A percentile compares a stretch with the other conserved stretches of the same genome.
These are phyloP conservation scores for Vaccinium corymbosum DNA, from an alignment of 148 eudicot genomes.

Conservation along the genomic window DNA sequence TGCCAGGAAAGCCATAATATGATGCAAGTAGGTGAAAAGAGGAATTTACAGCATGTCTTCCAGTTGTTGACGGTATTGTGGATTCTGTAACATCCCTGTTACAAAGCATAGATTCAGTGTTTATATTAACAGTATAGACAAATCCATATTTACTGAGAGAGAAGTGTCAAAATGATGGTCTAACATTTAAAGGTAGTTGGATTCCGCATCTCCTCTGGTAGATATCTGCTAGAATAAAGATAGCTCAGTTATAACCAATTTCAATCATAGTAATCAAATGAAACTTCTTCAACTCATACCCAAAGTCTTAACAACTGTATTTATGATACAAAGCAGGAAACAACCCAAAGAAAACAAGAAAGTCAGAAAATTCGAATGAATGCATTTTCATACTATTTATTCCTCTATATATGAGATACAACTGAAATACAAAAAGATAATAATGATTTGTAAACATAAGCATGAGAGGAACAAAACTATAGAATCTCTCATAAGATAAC, in stretches of 20 bases:
- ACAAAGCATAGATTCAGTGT: conserved; percentile 7
- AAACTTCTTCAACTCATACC: background rate
- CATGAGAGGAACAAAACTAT: background rate
- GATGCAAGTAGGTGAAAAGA: conserved; percentile 8
- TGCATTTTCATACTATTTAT: background rate
- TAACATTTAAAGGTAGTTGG: conserved; percentile 91
- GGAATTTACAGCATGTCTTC: conserved; percentile 87
- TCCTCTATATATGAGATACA: background rate
- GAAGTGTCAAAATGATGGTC: conserved; percentile 28
- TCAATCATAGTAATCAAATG: background rate
- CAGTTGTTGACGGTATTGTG: conserved; percentile 80
- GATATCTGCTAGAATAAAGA: conserved; percentile 50
- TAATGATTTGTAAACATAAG: background rate
- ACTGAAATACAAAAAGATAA: background rate
- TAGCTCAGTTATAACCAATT: background rate
- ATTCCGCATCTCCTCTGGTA: conserved; percentile 98
- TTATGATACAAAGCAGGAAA: background rate
- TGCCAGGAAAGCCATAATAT: background rate
- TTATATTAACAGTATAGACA: background rate
- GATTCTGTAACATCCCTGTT: conserved; percentile 98
- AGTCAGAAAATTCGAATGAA: background rate
- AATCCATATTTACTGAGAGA: background rate
- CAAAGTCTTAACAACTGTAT: background rate
- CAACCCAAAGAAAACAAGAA: background rate
- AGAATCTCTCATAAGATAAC: background rate